These are phyloP conservation scores for Arthrobotrys megalospora DNA, from an alignment of 2,329 filamentous ascomycete genomes.

Conservation along the genomic window DNA sequence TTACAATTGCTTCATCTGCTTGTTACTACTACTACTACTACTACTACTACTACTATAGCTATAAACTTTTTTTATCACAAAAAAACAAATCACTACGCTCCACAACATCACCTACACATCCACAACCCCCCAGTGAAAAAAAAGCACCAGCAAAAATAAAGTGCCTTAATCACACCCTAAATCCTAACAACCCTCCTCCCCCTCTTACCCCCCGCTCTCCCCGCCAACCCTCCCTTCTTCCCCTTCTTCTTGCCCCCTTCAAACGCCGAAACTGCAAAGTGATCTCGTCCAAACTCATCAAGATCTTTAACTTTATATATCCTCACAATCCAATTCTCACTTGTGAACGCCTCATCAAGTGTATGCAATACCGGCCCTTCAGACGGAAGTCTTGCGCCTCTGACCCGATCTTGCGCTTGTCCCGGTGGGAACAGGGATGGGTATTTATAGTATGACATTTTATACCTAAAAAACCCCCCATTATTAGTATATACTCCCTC, in stretches of 20 bases:
- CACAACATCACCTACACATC: not conserved
- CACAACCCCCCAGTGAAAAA: not conserved
- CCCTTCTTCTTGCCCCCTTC: slow-evolving; percentile 71
- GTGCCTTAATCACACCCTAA: not conserved
- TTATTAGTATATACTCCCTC: not conserved
- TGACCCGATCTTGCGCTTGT: slow-evolving; percentile 91
- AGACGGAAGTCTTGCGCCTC: slow-evolving; percentile 83
- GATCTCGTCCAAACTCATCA: slow-evolving; percentile 94
- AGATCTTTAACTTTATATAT: slow-evolving; percentile 99
- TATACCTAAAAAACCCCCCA: slow-evolving; percentile 79
- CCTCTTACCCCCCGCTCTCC: slow-evolving; percentile 62
- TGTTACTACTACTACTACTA: too few species aligned
- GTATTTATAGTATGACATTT: slow-evolving; percentile 99
- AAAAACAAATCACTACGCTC: too few species aligned
- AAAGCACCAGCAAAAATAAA: not conserved
- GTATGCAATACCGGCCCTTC: slow-evolving; percentile 87
- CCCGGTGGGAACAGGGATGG: slow-evolving; percentile 90
- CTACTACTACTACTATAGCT: too few species aligned
- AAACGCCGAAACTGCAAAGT: slow-evolving; percentile 75
- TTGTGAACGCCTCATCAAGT: slow-evolving; percentile 96
- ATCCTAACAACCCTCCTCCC: slow-evolving; percentile 39
- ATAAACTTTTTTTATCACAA: too few species aligned
- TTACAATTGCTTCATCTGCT: too few species aligned
- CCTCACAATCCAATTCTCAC: slow-evolving; percentile 99
- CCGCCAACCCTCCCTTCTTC: slow-evolving; percentile 66